phyloP scores from a whole-genome alignment of 345 rosid genomes.

The Microthlaspi erraticum region DNA sequence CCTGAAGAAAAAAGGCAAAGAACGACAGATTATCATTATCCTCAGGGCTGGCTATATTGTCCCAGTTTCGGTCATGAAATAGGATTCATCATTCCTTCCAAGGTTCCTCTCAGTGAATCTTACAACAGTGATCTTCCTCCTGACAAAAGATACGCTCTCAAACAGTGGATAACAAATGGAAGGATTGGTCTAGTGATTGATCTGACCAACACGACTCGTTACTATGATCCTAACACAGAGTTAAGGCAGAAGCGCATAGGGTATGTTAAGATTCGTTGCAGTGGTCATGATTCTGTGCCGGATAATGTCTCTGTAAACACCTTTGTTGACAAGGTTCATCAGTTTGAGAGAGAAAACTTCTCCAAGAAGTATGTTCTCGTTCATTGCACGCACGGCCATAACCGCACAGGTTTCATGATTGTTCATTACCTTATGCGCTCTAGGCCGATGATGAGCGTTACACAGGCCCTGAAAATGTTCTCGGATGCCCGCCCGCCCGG shows the following conservation, averaged over 20 bases:
- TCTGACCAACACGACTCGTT: constrained; percentile 86
- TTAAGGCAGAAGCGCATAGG: constrained; percentile 60
- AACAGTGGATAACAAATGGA: neutral
- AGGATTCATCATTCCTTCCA: constrained; percentile 27
- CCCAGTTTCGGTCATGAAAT: constrained; percentile 26
- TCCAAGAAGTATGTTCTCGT: constrained; percentile 69
- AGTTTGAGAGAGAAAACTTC: constrained; percentile 58
- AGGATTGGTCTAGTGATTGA: constrained; percentile 46
- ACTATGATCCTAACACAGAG: constrained; percentile 65
- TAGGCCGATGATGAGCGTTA: constrained; percentile 55
- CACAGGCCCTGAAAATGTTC: constrained; percentile 70
- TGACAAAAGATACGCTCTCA: constrained; percentile 23
- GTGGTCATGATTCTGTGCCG: constrained; percentile 86
- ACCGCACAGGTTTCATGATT: constrained; percentile 93
- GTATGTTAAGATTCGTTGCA: constrained; percentile 85
- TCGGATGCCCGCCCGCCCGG: constrained; percentile 83
- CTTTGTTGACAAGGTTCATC: constrained; percentile 72
- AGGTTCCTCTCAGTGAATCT: constrained; percentile 34
- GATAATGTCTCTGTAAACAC: constrained; percentile 73
- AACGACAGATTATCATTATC: neutral
- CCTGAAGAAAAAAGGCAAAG: constrained; percentile 2
- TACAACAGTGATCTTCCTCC: constrained; percentile 16
- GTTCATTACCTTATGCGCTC: constrained; percentile 86
- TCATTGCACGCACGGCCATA: constrained; percentile 93
- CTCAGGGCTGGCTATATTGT: constrained; percentile 30